These are phyloP conservation scores for Teunomyces barrocoloradensis DNA, from an alignment of 805 yeast genomes.

Conservation along the genomic window DNA sequence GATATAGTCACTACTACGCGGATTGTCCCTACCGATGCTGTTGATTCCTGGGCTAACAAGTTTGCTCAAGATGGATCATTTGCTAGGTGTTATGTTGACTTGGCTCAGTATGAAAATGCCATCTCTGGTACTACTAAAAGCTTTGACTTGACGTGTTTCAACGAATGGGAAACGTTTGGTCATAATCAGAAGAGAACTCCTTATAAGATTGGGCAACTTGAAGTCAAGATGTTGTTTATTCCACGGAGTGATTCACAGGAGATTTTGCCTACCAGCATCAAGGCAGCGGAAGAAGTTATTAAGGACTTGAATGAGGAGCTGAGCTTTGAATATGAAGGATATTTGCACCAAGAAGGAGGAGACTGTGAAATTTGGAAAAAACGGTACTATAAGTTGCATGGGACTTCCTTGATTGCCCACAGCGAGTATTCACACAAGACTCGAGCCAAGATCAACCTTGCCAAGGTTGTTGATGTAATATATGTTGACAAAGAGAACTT, in stretches of 20 bases:
- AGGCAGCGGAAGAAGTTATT: constrained; percentile 39
- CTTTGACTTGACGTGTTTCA: constrained; percentile 61
- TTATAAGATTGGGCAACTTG: constrained; percentile 62
- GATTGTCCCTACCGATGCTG: constrained; percentile 49
- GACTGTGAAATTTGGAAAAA: constrained; percentile 74
- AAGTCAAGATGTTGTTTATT: constrained; percentile 64
- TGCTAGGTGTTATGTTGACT: constrained; percentile 70
- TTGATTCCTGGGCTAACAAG: constrained; percentile 59
- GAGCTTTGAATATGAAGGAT: constrained; percentile 53
- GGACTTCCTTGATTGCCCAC: constrained; percentile 71
- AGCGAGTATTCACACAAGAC: constrained; percentile 67
- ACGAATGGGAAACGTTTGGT: constrained; percentile 63
- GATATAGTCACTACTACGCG: constrained; percentile 48
- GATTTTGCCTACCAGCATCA: constrained; percentile 67
- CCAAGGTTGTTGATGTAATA: constrained; percentile 57
- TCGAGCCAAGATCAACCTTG: constrained; percentile 71
- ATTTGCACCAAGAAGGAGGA: constrained; percentile 86
- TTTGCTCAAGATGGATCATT: constrained; percentile 88
- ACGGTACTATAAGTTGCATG: constrained; percentile 71
- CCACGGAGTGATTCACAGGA: constrained; percentile 63
- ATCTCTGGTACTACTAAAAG: constrained; percentile 52
- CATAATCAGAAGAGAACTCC: constrained; percentile 43
- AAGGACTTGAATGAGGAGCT: constrained; percentile 29
- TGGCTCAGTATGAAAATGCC: constrained; percentile 54
- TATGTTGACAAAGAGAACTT: constrained; percentile 41